Evolutionary conservation across 148 eudicot genomes (phyloP).

Genomic region (Chenopodium album): DNA sequence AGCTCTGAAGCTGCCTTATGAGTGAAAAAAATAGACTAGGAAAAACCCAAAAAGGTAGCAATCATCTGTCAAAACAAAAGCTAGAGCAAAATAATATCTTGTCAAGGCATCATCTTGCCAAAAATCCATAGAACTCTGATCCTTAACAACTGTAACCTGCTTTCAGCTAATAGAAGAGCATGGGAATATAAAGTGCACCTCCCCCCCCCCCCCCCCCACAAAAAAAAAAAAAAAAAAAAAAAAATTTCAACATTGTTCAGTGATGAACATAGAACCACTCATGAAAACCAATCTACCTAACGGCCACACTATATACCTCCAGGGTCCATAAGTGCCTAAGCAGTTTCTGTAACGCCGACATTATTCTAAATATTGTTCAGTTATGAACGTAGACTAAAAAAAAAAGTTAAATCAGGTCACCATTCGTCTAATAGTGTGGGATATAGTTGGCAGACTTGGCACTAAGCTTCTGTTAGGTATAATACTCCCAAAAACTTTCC

Average conservation of each 20-base stretch:
- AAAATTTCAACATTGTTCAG: too few species aligned
- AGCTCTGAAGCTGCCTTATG: neutral
- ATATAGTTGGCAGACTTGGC: neutral
- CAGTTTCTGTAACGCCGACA: neutral
- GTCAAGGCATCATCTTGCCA: neutral
- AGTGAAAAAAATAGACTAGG: neutral
- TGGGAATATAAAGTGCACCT: neutral
- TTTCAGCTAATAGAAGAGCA: neutral
- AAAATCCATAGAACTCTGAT: neutral
- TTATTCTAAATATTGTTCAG: neutral
- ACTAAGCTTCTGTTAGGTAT: neutral
- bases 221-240: neutral
- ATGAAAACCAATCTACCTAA: neutral
- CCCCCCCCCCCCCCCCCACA: neutral
- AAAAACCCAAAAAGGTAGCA: neutral
- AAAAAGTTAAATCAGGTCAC: neutral
- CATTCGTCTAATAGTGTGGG: neutral
- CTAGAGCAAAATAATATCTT: neutral
- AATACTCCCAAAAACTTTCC: neutral
- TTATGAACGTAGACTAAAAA: neutral
- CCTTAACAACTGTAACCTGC: neutral
- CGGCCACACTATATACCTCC: neutral
- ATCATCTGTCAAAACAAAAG: neutral
- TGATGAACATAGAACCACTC: neutral
- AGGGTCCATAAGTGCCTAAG: neutral